These are phyloP conservation scores for Hypoxylon rubiginosum DNA, from an alignment of 2,329 filamentous ascomycete genomes.

Conservation along the genomic window DNA sequence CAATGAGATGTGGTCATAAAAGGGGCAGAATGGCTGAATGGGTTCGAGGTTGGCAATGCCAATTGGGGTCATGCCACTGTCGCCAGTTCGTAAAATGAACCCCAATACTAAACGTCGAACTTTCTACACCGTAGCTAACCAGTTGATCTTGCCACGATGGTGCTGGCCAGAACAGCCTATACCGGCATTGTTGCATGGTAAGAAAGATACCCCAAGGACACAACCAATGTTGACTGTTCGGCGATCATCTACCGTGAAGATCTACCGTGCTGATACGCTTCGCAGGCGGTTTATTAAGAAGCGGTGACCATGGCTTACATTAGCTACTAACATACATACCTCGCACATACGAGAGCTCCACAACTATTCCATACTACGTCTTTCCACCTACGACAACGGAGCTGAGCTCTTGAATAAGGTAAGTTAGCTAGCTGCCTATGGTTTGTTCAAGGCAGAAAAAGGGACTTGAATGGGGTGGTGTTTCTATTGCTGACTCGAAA, in stretches of 20 bases:
- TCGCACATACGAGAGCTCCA: background rate
- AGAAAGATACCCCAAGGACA: background rate
- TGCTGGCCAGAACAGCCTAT: background rate
- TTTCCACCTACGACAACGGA: background rate
- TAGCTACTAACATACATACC: too few species aligned
- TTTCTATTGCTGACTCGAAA: conserved; percentile 12
- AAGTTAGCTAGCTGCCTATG: background rate
- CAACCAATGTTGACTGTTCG: conserved; percentile 1
- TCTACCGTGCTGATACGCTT: background rate
- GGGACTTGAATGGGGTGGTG: background rate
- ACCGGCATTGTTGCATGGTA: conserved; percentile 5
- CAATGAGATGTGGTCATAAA: conserved; percentile 8
- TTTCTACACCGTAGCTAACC: background rate
- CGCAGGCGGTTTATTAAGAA: background rate
- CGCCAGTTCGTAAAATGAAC: conserved; percentile 13
- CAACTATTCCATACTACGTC: background rate
- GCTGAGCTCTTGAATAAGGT: conserved; percentile 1
- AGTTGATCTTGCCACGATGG: background rate
- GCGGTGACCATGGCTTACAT: conserved; percentile 5
- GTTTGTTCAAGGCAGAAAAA: background rate
- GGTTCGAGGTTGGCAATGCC: background rate
- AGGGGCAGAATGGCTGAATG: too few species aligned
- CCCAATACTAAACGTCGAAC: background rate
- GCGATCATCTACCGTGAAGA: conserved; percentile 3
- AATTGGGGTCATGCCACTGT: conserved; percentile 4